Evolutionary conservation across 176 grass and related monocot genomes (phyloP), one percentile per base, ranked within the genome.

Genomic region (Pontederia crassipes): DNA sequence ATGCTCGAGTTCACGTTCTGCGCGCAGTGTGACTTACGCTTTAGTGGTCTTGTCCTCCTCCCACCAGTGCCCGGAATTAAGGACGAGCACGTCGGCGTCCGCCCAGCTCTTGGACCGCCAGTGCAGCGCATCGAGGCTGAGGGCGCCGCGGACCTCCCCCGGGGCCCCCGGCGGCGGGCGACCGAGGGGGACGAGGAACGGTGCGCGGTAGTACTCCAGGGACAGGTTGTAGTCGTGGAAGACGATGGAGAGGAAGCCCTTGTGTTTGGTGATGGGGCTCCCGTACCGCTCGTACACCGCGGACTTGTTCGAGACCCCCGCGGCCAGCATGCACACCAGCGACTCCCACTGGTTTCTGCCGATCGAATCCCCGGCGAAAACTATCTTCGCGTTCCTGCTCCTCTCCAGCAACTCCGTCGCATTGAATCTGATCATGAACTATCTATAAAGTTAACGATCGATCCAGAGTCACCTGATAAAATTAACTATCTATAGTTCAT

Each of bases 51-150:
- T 82, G 48, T 77, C 74, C 4, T 68, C 29, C 48, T 63, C 77
- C 80, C 80, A 82, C 80, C 74, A 82, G 12, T 82, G 80, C 48
- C 80, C 80, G 35, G 74, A 45, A 61, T 82, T 82, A 49, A 82
- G 55, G 58, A 82, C 40, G 3, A 82, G 67, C 14, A 82, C 45
- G 71, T 82, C 80, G 4, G 69, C 80, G 49, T 16, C 73, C 2
- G 24, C 49, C 80, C 80, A 82, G 28, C 55, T 52, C 11, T 64
- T 45, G 48, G 74, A 63, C 15, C 62, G 55, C 14, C 35, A 62
- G 1, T 69, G 55, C 61, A 82, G 52, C 14, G 59, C 57, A 12
- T 82, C 74, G 35, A 77, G 68, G 12, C 74, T 62, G 50, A 82
- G 72, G 46, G 80, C 69, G 15, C 74, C 60, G n/a, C 57, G 62